A percentile compares a stretch with the other conserved stretches of the same genome.
Evolutionary conservation across 2,329 filamentous ascomycete species (phyloP).

Genomic region (Verticillium albo-atrum): DNA sequence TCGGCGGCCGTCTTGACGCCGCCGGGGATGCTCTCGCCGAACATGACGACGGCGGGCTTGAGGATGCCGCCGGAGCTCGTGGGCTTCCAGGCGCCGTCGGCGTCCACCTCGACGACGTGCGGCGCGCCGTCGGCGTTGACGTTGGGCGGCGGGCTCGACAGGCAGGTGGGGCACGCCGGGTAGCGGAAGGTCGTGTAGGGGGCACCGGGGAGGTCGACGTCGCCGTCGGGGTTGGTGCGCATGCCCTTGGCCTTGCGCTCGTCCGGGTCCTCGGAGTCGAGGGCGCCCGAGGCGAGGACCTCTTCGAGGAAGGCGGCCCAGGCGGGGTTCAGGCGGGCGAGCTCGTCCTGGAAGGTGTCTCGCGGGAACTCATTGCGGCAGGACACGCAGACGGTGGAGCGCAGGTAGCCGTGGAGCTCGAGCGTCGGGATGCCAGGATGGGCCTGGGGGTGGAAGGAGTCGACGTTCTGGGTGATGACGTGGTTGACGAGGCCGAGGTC

Average conservation of each 20-base stretch:
- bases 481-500: slow-evolving; percentile 66
- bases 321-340: slow-evolving; percentile 76
- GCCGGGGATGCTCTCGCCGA: slow-evolving; percentile 78
- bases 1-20: slow-evolving; percentile 73
- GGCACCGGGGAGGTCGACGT: slow-evolving; percentile 83
- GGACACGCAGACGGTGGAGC: slow-evolving; percentile 73
- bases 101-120: slow-evolving; percentile 63
- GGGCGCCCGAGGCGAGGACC: slow-evolving; percentile 67
- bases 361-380: slow-evolving; percentile 71
- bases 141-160: slow-evolving; percentile 52
- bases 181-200: slow-evolving; percentile 90
- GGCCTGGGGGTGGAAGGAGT: slow-evolving; percentile 80
- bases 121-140: slow-evolving; percentile 21
- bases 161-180: slow-evolving; percentile 79
- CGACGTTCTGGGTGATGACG: slow-evolving; percentile 94
- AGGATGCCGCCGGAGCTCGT: slow-evolving; percentile 70
- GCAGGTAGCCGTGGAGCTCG: slow-evolving; percentile 88
- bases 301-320: slow-evolving; percentile 76
- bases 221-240: slow-evolving; percentile 87
- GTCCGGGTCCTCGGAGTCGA: slow-evolving; percentile 71
- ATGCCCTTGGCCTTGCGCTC: slow-evolving; percentile 66
- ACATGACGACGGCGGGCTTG: slow-evolving; percentile 94
- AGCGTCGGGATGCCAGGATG: slow-evolving; percentile 72
- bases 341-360: slow-evolving; percentile 67
- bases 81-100: slow-evolving; percentile 72